Conservation (phyloP, 495 filamentous ascomycete genomes). For the Tuber calosporum region DNA sequence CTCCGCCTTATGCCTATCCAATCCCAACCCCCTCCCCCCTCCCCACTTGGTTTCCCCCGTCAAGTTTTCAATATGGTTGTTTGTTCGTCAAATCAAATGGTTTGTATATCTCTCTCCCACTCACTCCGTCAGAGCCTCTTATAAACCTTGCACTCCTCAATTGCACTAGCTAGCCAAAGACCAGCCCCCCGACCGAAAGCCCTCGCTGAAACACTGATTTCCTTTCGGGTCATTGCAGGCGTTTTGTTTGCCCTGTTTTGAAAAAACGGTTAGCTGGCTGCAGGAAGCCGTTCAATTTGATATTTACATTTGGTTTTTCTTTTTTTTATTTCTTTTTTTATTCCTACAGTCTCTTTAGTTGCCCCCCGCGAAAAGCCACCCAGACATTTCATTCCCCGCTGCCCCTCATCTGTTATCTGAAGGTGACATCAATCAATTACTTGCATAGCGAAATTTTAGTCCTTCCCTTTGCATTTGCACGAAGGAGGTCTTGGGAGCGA, state of each 20-base stretch:
- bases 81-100: neutral
- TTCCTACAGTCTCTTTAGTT: conserved; percentile 2
- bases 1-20: neutral
- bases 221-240: neutral
- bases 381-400: neutral
- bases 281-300: conserved; percentile 4
- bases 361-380: neutral
- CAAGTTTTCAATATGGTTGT: conserved; percentile 1
- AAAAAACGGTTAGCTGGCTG: neutral
- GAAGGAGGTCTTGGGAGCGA: neutral
- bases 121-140: neutral
- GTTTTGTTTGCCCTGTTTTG: conserved; percentile 1
- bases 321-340: conserved; percentile 8
- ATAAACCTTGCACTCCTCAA: neutral
- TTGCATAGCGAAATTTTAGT: neutral
- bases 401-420: conserved; percentile 6
- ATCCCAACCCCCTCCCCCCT: neutral
- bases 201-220: neutral
- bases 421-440: conserved; percentile 6
- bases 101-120: neutral
- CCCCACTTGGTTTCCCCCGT: neutral
- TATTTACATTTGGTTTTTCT: neutral
- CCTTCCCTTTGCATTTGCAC: neutral
- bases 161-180: neutral
- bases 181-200: neutral